phyloP scores from a whole-genome alignment of 2,329 filamentous ascomycete genomes.

The Parasarocladium wereldwijsianum region DNA sequence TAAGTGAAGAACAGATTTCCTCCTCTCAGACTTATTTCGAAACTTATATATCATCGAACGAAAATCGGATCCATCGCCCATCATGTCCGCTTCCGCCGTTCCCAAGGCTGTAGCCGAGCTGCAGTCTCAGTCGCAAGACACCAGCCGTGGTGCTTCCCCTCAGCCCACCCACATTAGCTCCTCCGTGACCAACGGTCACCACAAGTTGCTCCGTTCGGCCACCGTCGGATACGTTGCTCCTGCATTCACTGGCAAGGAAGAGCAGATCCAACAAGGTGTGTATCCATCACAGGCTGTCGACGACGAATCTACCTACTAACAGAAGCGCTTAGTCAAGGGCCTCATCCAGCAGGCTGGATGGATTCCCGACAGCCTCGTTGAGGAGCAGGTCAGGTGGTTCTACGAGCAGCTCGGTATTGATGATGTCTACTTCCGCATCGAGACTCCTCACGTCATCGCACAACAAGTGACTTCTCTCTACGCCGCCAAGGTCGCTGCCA shows the following conservation, averaged over 20 bases:
- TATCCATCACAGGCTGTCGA: too few relatives aligned
- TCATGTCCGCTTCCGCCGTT: slow-evolving; percentile 16
- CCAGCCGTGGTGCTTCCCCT: slow-evolving; percentile 60
- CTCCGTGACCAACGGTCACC: slow-evolving; percentile 48
- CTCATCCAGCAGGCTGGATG: slow-evolving; percentile 66
- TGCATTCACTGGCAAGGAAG: slow-evolving; percentile 80
- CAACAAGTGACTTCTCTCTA: slow-evolving; percentile 94
- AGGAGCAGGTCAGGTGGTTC: slow-evolving; percentile 86
- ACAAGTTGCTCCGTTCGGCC: slow-evolving; percentile 69
- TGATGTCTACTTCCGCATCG: slow-evolving; percentile 94
- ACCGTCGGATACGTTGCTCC: slow-evolving; percentile 91
- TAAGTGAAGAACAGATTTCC: slow-evolving; percentile 25
- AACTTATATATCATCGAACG: too few relatives aligned
- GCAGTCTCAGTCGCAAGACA: slow-evolving; percentile 19
- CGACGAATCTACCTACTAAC: too few relatives aligned
- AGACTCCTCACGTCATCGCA: slow-evolving; percentile 72
- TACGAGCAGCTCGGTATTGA: slow-evolving; percentile 96
- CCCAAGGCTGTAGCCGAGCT: slow-evolving; percentile 27
- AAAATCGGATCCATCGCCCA: slow-evolving; percentile 13
- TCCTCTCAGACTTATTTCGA: slow-evolving; percentile 21
- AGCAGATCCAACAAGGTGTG: slow-evolving; percentile 74
- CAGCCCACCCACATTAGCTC: slow-evolving; percentile 77
- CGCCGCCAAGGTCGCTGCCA: slow-evolving; percentile 89
- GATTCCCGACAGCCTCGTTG: slow-evolving; percentile 71
- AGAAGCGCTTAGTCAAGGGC: slow-evolving; percentile 51